Conservation (phyloP, 345 rosid species). For the Salix brachista region DNA sequence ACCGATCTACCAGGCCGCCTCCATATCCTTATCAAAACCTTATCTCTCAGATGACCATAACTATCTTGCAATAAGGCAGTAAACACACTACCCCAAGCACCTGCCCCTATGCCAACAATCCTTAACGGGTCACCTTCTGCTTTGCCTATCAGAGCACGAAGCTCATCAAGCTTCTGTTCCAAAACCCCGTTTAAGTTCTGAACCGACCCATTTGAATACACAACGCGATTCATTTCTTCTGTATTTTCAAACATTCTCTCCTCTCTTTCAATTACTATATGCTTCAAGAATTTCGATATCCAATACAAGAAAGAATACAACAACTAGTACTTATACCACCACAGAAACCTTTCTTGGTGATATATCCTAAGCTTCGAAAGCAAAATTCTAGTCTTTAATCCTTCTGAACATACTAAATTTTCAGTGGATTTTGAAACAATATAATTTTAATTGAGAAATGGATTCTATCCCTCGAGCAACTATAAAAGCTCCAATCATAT, state of each 20-base stretch:
- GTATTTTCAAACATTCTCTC: constrained; percentile 45
- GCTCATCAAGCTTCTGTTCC: constrained; percentile 24
- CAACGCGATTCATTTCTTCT: constrained; percentile 24
- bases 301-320: background rate
- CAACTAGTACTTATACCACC: background rate
- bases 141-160: constrained; percentile 42
- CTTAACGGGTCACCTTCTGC: constrained; percentile 77
- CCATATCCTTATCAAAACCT: constrained; percentile 89
- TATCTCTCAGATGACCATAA: constrained; percentile 76
- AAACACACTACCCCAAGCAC: constrained; percentile 99
- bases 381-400: background rate
- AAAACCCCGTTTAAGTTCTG: constrained; percentile 2
- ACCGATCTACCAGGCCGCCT: constrained; percentile 79
- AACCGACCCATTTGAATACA: constrained; percentile 38
- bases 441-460: background rate
- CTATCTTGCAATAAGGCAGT: constrained; percentile 83
- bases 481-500: constrained; percentile 5
- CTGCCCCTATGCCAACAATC: constrained; percentile 90
- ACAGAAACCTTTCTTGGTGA: constrained; percentile 3
- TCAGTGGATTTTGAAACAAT: background rate
- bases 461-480: background rate
- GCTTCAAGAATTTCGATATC: background rate
- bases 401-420: constrained; percentile 8
- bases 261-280: background rate
- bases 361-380: constrained; percentile 6